phyloP scores from a whole-genome alignment of 2,329 filamentous ascomycete species.

The Xylaria sp. region DNA sequence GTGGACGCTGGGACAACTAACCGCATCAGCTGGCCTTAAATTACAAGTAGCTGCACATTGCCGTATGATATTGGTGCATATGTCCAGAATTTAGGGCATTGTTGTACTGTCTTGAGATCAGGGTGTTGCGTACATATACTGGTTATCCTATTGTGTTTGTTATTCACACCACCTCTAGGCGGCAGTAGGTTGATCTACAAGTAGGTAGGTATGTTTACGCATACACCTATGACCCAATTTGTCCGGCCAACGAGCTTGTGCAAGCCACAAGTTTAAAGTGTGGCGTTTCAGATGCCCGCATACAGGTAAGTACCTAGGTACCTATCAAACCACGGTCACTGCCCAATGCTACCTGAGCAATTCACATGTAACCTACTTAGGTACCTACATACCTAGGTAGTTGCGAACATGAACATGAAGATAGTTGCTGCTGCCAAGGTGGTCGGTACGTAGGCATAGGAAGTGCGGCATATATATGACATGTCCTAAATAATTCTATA shows the following conservation, averaged over 20 bases:
- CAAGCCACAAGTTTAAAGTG: conserved; percentile 11
- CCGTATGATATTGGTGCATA: background rate
- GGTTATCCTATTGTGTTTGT: background rate
- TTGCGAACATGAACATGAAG: too few species aligned
- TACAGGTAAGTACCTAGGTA: background rate
- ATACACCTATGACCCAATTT: conserved; percentile 46
- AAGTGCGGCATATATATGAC: too few species aligned
- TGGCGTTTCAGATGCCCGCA: background rate
- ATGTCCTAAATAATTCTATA: too few species aligned
- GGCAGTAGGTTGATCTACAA: background rate
- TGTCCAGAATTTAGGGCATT: background rate
- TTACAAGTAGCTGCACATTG: background rate
- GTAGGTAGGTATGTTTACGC: conserved; percentile 35
- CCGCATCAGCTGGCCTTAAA: conserved; percentile 24
- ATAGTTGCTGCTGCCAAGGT: too few species aligned
- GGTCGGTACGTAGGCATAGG: too few species aligned
- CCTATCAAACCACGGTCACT: too few species aligned
- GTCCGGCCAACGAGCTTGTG: conserved; percentile 43
- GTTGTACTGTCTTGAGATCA: conserved; percentile 4
- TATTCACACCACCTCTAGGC: background rate
- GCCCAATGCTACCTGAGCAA: background rate
- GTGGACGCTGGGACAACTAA: conserved; percentile 16
- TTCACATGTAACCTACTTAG: background rate
- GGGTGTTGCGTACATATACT: too few species aligned
- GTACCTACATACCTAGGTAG: background rate